Percentiles rank a stretch among this genome's conserved stretches.
Evolutionary conservation across 2,329 filamentous ascomycete genomes (phyloP).

Genomic region (Aspergillus sp.): DNA sequence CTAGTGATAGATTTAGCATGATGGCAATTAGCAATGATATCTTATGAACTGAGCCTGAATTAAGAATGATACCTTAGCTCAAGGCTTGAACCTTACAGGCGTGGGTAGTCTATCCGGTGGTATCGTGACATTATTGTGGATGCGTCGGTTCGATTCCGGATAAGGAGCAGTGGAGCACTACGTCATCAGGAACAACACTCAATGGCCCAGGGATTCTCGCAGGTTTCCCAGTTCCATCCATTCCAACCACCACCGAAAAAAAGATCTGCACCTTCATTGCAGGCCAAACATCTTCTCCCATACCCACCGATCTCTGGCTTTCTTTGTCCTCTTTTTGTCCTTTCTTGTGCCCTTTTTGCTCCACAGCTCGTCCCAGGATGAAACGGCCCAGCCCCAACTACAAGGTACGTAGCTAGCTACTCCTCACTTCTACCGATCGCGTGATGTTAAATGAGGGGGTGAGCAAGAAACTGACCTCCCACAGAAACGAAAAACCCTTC

Average conservation of each 20-base stretch:
- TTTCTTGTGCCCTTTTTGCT: neutral
- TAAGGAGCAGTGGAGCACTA: neutral
- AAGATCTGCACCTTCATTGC: neutral
- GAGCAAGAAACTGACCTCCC: neutral
- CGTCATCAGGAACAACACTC: neutral
- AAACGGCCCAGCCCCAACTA: constrained; percentile 1
- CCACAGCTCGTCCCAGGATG: neutral
- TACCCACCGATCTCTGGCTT: too few relatives aligned
- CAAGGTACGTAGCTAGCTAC: neutral
- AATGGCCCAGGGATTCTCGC: neutral
- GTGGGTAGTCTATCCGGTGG: neutral
- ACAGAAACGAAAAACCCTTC: constrained; percentile 17
- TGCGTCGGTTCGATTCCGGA: neutral
- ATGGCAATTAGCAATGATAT: neutral
- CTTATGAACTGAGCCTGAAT: too few relatives aligned
- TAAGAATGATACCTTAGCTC: too few relatives aligned
- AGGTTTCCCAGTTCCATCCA: neutral
- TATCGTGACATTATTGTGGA: neutral
- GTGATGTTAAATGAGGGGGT: too few relatives aligned
- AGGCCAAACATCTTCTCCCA: neutral
- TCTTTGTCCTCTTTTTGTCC: too few relatives aligned
- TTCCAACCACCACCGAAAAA: neutral
- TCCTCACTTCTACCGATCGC: neutral
- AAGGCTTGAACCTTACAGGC: too few relatives aligned
- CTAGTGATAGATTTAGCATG: neutral